Percentiles rank a stretch among this genome's conserved stretches.
These are phyloP conservation scores for Lophium mytilinum DNA, from an alignment of 495 filamentous ascomycete genomes.

Conservation along the genomic window DNA sequence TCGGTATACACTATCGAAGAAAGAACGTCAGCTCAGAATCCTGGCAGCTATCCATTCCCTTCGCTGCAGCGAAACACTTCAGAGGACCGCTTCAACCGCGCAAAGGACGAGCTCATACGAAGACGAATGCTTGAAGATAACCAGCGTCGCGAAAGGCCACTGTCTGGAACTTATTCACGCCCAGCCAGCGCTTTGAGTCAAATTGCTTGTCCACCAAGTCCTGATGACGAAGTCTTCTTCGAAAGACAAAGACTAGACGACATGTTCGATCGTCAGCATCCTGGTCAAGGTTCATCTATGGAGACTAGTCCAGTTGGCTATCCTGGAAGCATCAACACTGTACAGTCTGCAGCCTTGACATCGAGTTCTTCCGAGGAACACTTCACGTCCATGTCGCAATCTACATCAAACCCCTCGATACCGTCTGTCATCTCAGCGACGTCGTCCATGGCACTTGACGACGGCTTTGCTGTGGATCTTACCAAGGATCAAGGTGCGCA, in stretches of 20 bases:
- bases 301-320: conserved; percentile 25
- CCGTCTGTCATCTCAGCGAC: conserved; percentile 37
- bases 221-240: conserved; percentile 30
- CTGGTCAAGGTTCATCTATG: conserved; percentile 5
- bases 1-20: neutral
- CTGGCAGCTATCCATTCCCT: neutral
- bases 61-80: conserved; percentile 17
- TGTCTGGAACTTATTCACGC: conserved; percentile 6
- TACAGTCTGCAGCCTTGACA: conserved; percentile 19
- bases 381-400: conserved; percentile 35
- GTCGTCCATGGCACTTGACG: conserved; percentile 31
- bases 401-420: conserved; percentile 38
- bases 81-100: conserved; percentile 29
- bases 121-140: conserved; percentile 19
- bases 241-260: conserved; percentile 17
- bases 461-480: conserved; percentile 9
- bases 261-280: conserved; percentile 8
- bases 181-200: conserved; percentile 14
- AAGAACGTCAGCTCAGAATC: neutral
- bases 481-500: conserved; percentile 12
- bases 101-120: conserved; percentile 30
- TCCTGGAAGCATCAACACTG: conserved; percentile 3
- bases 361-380: conserved; percentile 38
- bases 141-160: conserved; percentile 7
- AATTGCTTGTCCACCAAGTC: conserved; percentile 33